These are phyloP conservation scores for Penicillium sp. DNA, from an alignment of 2,329 filamentous ascomycete genomes.

Conservation along the genomic window DNA sequence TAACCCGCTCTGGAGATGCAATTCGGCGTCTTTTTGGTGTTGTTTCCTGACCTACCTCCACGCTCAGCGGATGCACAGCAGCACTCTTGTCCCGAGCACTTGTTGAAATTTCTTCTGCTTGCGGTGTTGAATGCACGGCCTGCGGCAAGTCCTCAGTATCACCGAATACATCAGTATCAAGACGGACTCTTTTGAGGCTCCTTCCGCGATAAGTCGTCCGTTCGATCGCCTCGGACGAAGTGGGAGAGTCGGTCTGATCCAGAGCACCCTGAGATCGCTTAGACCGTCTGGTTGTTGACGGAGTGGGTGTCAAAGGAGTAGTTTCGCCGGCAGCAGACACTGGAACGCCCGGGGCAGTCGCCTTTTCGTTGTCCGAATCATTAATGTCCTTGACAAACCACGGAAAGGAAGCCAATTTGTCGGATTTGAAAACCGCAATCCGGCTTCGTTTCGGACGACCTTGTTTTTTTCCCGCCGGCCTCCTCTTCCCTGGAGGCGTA, in stretches of 20 bases:
- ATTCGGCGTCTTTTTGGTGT: slow-evolving; percentile 16
- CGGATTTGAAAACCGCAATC: slow-evolving; percentile 39
- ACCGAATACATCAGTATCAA: not conserved
- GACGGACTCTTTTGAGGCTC: not conserved
- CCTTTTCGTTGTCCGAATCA: slow-evolving; percentile 6
- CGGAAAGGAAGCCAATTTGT: slow-evolving; percentile 29
- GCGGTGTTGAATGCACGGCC: not conserved
- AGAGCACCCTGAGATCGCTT: slow-evolving; percentile 2
- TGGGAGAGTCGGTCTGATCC: not conserved
- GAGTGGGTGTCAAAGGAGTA: not conserved
- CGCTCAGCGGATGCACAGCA: slow-evolving; percentile 5
- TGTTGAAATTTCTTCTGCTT: not conserved
- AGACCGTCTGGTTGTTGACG: not conserved
- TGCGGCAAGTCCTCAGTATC: not conserved
- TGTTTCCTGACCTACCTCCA: slow-evolving; percentile 1
- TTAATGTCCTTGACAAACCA: slow-evolving; percentile 31
- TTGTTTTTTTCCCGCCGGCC: slow-evolving; percentile 34
- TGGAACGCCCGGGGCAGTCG: not conserved
- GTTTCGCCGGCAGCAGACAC: not conserved
- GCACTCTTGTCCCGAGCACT: slow-evolving; percentile 2
- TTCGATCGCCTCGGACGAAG: not conserved
- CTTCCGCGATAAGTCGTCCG: not conserved
- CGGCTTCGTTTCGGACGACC: slow-evolving; percentile 38
- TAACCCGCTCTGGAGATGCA: slow-evolving; percentile 1
- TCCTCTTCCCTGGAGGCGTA: slow-evolving; percentile 36